Evolutionary conservation across 345 rosid genomes (phyloP).

Genomic region (Eucalyptus pauciflora): DNA sequence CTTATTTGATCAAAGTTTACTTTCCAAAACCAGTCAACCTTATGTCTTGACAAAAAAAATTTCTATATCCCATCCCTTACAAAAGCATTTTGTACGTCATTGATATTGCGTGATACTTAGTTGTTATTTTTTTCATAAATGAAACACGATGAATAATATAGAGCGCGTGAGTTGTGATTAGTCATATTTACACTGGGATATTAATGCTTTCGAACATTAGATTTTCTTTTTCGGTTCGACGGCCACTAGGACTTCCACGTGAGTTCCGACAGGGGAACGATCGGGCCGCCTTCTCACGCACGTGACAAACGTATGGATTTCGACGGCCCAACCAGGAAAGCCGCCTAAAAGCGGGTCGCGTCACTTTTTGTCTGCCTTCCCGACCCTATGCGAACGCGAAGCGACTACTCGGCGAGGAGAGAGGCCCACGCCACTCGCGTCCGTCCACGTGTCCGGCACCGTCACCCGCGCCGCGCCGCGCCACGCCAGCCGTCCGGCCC

Average conservation of each 20-base stretch:
- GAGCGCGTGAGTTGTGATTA: no score
- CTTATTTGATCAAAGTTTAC: background rate
- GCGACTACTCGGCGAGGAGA: background rate
- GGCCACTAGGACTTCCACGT: background rate
- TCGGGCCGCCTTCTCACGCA: background rate
- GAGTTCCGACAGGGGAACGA: background rate
- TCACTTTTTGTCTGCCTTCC: background rate
- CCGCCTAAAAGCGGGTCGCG: background rate
- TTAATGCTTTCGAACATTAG: background rate
- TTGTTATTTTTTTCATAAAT: background rate
- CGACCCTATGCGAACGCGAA: background rate
- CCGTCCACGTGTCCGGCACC: background rate
- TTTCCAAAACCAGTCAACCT: background rate
- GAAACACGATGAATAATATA: background rate
- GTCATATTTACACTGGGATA: background rate
- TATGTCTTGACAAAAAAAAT: fast-evolving
- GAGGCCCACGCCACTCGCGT: background rate
- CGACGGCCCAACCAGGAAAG: background rate
- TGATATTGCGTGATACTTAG: no score
- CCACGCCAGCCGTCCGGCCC: background rate
- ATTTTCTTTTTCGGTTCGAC: background rate
- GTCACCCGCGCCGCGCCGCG: background rate
- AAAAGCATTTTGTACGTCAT: no score
- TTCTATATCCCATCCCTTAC: background rate
- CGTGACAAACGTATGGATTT: background rate